A percentile compares a stretch with the other conserved stretches of the same genome.
Conservation (phyloP, 208 protist species). For the Crithidia sp. region DNA sequence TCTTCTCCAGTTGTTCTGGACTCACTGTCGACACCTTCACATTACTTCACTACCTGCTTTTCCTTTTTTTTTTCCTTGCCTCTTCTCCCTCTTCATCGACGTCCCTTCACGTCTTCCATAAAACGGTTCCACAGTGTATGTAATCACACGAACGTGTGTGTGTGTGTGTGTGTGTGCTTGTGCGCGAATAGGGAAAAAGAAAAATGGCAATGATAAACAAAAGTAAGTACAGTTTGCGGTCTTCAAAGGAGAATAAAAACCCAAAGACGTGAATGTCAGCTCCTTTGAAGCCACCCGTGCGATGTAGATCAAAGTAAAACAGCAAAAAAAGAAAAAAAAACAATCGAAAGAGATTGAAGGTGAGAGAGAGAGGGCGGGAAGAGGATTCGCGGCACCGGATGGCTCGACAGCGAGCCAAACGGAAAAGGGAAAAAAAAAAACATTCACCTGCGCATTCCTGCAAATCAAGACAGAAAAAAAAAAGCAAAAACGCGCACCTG, state of each 20-base stretch:
- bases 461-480: constrained; percentile 1
- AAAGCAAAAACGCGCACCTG: constrained; percentile 8
- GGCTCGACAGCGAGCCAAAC: too few species aligned
- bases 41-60: neutral
- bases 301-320: too few species aligned
- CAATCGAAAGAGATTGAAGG: constrained; percentile 10
- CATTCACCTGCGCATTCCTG: neutral
- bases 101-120: neutral
- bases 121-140: neutral
- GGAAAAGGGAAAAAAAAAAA: too few species aligned
- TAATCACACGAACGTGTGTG: neutral
- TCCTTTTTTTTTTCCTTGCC: neutral
- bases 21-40: too few species aligned
- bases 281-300: too few species aligned
- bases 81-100: neutral
- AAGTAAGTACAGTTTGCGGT: neutral
- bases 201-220: constrained; percentile 20
- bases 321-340: neutral
- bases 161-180: too few species aligned
- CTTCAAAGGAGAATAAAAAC: too few species aligned
- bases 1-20: too few species aligned
- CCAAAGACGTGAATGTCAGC: too few species aligned
- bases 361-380: neutral
- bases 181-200: neutral
- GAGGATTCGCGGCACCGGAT: too few species aligned